A percentile compares a stretch with the other conserved stretches of the same genome.
Conservation (phyloP, 139 green algal genomes). For the Nannochloris sp. region DNA sequence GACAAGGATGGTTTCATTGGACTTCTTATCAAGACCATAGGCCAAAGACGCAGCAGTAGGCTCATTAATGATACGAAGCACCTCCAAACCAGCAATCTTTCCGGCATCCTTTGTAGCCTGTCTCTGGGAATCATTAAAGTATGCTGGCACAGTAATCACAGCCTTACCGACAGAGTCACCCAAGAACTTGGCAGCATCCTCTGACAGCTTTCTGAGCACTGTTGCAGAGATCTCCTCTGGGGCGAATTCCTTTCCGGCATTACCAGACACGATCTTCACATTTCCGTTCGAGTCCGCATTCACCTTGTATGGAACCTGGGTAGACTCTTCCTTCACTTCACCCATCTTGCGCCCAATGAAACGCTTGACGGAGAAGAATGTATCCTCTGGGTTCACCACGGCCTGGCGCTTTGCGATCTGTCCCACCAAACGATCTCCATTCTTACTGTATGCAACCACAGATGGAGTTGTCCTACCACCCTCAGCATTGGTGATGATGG, state of each 20-base stretch:
- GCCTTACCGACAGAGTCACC: conserved; percentile 76
- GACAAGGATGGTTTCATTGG: conserved; percentile 98
- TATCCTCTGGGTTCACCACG: conserved; percentile 99
- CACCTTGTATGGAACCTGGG: conserved; percentile 79
- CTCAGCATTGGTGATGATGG: conserved; percentile 97
- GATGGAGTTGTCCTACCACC: conserved; percentile 93
- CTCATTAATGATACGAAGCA: conserved; percentile 99
- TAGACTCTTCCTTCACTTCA: conserved; percentile 87
- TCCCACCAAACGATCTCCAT: conserved; percentile 94
- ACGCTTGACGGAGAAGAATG: conserved; percentile 98
- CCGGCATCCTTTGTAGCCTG: conserved; percentile 89
- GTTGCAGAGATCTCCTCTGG: conserved; percentile 94
- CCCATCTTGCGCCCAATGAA: conserved; percentile 92
- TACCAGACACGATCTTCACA: conserved; percentile 90
- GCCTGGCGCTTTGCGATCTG: conserved; percentile 98
- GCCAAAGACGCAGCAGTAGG: conserved; percentile 95
- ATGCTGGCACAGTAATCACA: conserved; percentile 97
- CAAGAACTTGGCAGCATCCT: conserved; percentile 74
- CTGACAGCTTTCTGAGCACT: conserved; percentile 71
- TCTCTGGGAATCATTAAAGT: conserved; percentile 98
- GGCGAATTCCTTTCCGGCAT: conserved; percentile 90
- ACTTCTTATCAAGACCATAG: conserved; percentile 96
- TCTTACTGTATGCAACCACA: conserved; percentile 95
- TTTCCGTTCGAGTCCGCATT: conserved; percentile 72
- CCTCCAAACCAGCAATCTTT: conserved; percentile 92